Evolutionary conservation across 352 stramenopile species (phyloP).

Genomic region (Globisporangium spinosum): DNA sequence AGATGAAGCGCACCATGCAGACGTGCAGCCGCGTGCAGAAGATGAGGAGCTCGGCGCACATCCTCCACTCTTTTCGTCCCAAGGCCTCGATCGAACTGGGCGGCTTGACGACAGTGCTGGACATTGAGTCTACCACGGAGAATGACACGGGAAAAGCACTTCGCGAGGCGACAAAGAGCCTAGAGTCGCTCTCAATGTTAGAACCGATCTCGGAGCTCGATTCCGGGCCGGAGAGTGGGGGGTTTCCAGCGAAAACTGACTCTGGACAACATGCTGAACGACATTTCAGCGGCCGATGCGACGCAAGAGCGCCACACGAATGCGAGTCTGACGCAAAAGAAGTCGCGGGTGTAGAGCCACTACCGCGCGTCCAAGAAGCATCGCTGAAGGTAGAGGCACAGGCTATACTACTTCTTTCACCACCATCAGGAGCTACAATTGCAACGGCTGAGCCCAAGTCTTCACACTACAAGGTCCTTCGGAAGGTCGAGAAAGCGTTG

Average conservation of each 20-base stretch:
- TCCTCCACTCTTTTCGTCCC: constrained; percentile 5
- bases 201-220: constrained; percentile 9
- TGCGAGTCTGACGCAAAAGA: neutral
- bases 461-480: neutral
- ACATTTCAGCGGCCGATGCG: neutral
- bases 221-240: neutral
- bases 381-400: neutral
- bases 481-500: constrained; percentile 19
- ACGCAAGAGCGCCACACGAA: neutral
- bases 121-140: neutral
- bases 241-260: neutral
- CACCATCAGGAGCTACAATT: constrained; percentile 4
- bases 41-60: constrained; percentile 34
- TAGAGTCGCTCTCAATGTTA: neutral
- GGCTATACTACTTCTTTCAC: neutral
- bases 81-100: neutral
- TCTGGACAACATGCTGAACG: constrained; percentile 4
- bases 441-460: constrained; percentile 23
- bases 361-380: neutral
- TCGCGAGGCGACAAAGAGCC: neutral
- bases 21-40: constrained; percentile 44
- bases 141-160: neutral
- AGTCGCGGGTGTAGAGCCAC: neutral
- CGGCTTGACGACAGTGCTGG: neutral
- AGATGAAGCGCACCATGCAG: constrained; percentile 61